A percentile compares a stretch with the other conserved stretches of the same genome.
These are phyloP conservation scores for Phytophthora nicotianae DNA, from an alignment of 352 stramenopile species.

Conservation along the genomic window DNA sequence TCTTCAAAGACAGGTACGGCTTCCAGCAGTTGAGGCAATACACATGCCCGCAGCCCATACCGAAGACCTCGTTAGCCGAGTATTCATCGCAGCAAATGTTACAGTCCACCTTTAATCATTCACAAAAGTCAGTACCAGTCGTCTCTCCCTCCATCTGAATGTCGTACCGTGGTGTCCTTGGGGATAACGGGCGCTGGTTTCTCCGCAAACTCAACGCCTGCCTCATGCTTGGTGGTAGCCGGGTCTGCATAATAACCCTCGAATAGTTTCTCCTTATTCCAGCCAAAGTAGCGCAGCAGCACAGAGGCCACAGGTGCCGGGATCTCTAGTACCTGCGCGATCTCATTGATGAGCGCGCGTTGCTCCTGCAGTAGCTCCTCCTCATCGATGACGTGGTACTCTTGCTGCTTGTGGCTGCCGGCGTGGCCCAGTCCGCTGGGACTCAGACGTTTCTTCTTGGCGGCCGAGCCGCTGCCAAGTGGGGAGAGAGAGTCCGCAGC, in stretches of 20 bases:
- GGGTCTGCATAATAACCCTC: conserved; percentile 86
- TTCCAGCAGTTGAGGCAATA: conserved; percentile 95
- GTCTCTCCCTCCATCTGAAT: neutral
- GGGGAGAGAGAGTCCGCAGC: conserved; percentile 43
- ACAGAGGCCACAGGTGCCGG: conserved; percentile 62
- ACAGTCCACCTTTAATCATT: conserved; percentile 61
- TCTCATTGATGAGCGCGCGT: conserved; percentile 64
- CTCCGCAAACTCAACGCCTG: conserved; percentile 66
- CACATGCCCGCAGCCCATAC: conserved; percentile 96
- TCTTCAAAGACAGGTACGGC: conserved; percentile 85
- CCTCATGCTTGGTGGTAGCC: conserved; percentile 52
- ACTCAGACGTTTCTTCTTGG: conserved; percentile 79
- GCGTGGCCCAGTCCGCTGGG: conserved; percentile 40
- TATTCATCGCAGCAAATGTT: conserved; percentile 97
- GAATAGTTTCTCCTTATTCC: conserved; percentile 92
- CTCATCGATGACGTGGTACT: conserved; percentile 88
- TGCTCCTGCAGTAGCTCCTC: conserved; percentile 79
- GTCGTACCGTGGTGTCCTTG: conserved; percentile 44
- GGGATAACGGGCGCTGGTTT: conserved; percentile 41
- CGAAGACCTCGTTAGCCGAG: conserved; percentile 68
- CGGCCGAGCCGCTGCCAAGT: conserved; percentile 45
- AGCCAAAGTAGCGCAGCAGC: conserved; percentile 84
- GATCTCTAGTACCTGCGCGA: conserved; percentile 81
- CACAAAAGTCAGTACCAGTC: conserved; percentile 11
- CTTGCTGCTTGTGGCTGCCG: conserved; percentile 33